Percentiles rank a stretch among this genome's conserved stretches.
phyloP scores from a whole-genome alignment of 73 alveolate species.

The Tetrahymena malaccensis region DNA sequence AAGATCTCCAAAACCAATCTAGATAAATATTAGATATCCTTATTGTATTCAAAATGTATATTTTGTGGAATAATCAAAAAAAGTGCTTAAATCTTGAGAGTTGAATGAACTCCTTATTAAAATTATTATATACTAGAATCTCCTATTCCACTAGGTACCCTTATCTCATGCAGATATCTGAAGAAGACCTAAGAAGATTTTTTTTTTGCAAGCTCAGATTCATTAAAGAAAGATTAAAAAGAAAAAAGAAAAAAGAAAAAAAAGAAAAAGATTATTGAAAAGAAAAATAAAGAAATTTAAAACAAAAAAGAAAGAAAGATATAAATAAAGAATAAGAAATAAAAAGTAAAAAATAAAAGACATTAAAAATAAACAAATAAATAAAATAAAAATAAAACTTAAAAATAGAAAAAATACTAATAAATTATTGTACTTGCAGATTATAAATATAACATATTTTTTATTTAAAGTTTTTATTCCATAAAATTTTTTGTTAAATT shows the following conservation, averaged over 20 bases:
- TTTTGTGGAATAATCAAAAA: neutral
- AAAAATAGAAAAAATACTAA: too few relatives aligned
- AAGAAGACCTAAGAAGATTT: neutral
- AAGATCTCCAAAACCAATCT: neutral
- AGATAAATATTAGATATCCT: neutral
- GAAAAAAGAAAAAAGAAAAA: neutral
- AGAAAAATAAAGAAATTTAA: neutral
- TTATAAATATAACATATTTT: too few relatives aligned
- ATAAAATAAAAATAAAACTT: too few relatives aligned
- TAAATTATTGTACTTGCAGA: too few relatives aligned
- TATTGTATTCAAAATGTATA: neutral
- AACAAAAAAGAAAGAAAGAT: neutral
- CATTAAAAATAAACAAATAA: neutral
- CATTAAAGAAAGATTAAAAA: neutral
- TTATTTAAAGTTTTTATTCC: too few relatives aligned
- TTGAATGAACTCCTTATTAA: neutral
- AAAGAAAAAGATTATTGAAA: neutral
- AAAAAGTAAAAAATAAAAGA: neutral
- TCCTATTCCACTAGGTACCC: slow-evolving; percentile 1
- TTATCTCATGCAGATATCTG: neutral
- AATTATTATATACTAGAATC: neutral
- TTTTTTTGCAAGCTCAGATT: neutral
- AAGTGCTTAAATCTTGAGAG: neutral
- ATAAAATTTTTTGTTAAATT: too few relatives aligned
- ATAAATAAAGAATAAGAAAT: neutral